These are phyloP conservation scores for Neopestalotiopsis rosae DNA, from an alignment of 2,329 filamentous ascomycete species.

Conservation along the genomic window DNA sequence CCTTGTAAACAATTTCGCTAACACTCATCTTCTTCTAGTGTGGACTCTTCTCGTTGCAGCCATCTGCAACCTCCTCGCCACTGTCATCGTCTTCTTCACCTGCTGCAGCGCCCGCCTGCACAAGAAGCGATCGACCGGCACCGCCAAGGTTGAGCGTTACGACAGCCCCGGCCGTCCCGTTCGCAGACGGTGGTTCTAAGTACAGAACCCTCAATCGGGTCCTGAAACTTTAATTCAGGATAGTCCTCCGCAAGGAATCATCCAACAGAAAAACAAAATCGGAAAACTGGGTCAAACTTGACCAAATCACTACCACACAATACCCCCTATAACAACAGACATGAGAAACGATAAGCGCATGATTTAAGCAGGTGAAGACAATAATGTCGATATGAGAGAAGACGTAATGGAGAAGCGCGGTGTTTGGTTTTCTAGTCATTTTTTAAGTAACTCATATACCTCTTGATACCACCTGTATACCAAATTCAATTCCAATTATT, in stretches of 20 bases:
- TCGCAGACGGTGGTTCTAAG: conserved; percentile 19
- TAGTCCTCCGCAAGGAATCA: background rate
- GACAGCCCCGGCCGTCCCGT: conserved; percentile 3
- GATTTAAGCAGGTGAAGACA: background rate
- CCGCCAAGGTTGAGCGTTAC: conserved; percentile 14
- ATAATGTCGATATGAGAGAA: background rate
- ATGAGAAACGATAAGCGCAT: background rate
- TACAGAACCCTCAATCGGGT: too few species aligned
- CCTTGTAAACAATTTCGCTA: background rate
- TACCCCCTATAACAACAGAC: background rate
- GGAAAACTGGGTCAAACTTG: background rate
- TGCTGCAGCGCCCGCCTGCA: conserved; percentile 61
- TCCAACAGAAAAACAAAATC: background rate
- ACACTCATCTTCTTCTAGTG: conserved; percentile 35
- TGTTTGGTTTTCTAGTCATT: background rate
- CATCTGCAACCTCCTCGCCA: conserved; percentile 59
- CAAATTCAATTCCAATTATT: background rate
- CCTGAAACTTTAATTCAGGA: background rate
- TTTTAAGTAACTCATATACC: conserved; percentile 10
- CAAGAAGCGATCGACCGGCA: conserved; percentile 13
- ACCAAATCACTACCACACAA: background rate
- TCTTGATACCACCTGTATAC: conserved; percentile 9
- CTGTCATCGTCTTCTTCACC: conserved; percentile 63
- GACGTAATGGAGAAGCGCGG: background rate
- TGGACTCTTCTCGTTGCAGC: conserved; percentile 65